Conservation (phyloP, 352 stramenopile genomes). For the Pythium diclinum region DNA sequence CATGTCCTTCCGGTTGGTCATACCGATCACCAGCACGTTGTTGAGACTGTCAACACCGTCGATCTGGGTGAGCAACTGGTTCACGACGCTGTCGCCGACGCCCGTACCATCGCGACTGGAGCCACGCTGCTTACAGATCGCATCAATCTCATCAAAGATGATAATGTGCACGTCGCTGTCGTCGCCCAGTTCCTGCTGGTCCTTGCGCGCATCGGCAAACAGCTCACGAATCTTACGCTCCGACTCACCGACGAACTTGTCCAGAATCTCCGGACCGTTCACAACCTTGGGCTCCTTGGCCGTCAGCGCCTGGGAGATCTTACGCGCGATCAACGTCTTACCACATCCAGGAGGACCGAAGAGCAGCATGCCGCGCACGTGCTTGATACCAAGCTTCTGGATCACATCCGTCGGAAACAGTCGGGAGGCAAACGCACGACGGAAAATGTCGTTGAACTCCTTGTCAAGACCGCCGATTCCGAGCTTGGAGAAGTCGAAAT, state of each 20-base stretch:
- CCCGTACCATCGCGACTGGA: constrained; percentile 92
- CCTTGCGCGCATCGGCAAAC: constrained; percentile 93
- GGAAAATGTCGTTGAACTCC: constrained; percentile 99
- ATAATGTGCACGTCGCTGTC: constrained; percentile 99
- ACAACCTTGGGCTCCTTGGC: constrained; percentile 96
- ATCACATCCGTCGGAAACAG: constrained; percentile 97
- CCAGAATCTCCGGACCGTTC: constrained; percentile 98
- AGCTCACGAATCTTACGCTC: constrained; percentile 99
- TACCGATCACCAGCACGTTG: constrained; percentile 99
- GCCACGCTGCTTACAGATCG: constrained; percentile 98
- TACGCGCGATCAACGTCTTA: constrained; percentile 98
- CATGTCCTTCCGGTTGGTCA: constrained; percentile 99
- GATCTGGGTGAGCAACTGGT: constrained; percentile 99
- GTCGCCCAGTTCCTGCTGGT: constrained; percentile 91
- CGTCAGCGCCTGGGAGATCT: constrained; percentile 97
- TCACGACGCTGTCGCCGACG: constrained; percentile 97
- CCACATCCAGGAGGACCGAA: constrained; percentile 87
- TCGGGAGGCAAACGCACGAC: constrained; percentile 96
- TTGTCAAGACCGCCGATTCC: constrained; percentile 98
- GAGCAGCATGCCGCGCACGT: constrained; percentile 94
- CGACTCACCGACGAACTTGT: constrained; percentile 98
- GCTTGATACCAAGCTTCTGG: constrained; percentile 97
- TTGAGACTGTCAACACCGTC: constrained; percentile 99
- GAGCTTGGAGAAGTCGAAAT: constrained; percentile 99
- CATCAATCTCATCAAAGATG: constrained; percentile 99